phyloP scores from a whole-genome alignment of 2,329 filamentous ascomycete genomes.

The Pseudopithomyces maydicus region DNA sequence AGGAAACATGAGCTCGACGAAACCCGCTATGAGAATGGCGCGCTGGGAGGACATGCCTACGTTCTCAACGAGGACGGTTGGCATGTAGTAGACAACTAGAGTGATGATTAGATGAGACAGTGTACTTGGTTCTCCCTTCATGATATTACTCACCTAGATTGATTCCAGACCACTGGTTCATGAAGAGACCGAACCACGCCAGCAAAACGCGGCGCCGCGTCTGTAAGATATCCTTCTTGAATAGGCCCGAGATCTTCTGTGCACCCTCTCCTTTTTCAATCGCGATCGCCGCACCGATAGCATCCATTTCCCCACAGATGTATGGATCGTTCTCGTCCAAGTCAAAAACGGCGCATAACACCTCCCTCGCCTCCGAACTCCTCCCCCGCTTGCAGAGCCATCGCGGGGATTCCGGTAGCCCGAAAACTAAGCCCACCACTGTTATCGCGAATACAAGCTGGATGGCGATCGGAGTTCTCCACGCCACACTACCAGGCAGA shows the following conservation, averaged over 20 bases:
- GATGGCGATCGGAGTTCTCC: slow-evolving; percentile 54
- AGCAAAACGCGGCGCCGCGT: slow-evolving; percentile 54
- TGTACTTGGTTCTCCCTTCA: not conserved
- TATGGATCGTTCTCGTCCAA: slow-evolving; percentile 42
- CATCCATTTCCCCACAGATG: slow-evolving; percentile 16
- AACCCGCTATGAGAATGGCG: slow-evolving; percentile 44
- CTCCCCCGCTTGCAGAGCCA: slow-evolving; percentile 52
- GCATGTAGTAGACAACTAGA: slow-evolving; percentile 42
- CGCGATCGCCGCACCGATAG: slow-evolving; percentile 30
- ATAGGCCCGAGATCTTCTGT: slow-evolving; percentile 48
- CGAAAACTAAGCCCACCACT: slow-evolving; percentile 50
- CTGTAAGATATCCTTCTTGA: slow-evolving; percentile 51
- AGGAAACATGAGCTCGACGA: slow-evolving; percentile 47
- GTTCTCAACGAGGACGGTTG: slow-evolving; percentile 37
- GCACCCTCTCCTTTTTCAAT: slow-evolving; percentile 42
- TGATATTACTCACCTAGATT: slow-evolving; percentile 40
- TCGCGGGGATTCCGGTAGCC: slow-evolving; percentile 51
- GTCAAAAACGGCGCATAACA: slow-evolving; percentile 51
- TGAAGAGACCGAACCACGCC: slow-evolving; percentile 53
- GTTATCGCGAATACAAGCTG: slow-evolving; percentile 51
- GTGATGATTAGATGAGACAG: no score
- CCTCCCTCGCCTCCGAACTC: slow-evolving; percentile 51
- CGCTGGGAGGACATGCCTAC: slow-evolving; percentile 38
- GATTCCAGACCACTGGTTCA: slow-evolving; percentile 56
- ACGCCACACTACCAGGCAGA: slow-evolving; percentile 46